Conservation (phyloP, 495 filamentous ascomycete genomes). For the Talaromyces proteolyticus region DNA sequence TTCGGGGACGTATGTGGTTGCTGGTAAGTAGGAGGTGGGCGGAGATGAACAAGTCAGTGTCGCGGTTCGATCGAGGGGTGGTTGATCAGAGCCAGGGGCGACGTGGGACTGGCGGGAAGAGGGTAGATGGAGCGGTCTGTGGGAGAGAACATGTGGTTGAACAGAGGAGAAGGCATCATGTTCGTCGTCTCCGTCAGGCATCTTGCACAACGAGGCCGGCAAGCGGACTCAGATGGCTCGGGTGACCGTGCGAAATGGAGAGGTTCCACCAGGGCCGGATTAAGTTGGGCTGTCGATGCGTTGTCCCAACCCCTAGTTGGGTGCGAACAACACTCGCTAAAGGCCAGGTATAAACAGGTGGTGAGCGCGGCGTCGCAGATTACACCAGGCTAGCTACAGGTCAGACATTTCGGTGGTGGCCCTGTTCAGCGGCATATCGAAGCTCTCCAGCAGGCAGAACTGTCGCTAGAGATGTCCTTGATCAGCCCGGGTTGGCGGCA, state of each 20-base stretch:
- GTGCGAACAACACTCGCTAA: neutral
- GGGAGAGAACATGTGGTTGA: constrained; percentile 1
- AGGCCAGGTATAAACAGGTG: neutral
- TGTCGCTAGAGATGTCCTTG: neutral
- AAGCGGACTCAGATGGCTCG: neutral
- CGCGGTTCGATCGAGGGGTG: constrained; percentile 15
- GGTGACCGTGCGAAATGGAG: neutral
- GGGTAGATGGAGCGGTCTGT: constrained; percentile 14
- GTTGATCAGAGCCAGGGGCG: constrained; percentile 25
- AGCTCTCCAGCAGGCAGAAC: constrained; percentile 1
- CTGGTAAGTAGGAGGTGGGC: constrained; percentile 18
- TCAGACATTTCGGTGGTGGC: constrained; percentile 9
- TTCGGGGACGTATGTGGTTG: constrained; percentile 19
- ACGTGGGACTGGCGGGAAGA: constrained; percentile 32
- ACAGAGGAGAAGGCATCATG: constrained; percentile 31
- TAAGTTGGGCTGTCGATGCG: constrained; percentile 30
- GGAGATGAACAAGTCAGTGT: constrained; percentile 15
- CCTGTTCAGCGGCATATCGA: constrained; percentile 8
- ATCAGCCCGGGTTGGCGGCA: neutral
- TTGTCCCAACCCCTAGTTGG: constrained; percentile 33
- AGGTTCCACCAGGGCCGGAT: constrained; percentile 14
- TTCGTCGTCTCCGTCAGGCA: constrained; percentile 41
- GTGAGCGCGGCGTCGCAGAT: constrained; percentile 8
- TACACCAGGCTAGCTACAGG: constrained; percentile 7
- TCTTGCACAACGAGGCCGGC: constrained; percentile 35